Evolutionary conservation across 495 filamentous ascomycete genomes (phyloP).

Genomic region (Pyronema omphalodes): DNA sequence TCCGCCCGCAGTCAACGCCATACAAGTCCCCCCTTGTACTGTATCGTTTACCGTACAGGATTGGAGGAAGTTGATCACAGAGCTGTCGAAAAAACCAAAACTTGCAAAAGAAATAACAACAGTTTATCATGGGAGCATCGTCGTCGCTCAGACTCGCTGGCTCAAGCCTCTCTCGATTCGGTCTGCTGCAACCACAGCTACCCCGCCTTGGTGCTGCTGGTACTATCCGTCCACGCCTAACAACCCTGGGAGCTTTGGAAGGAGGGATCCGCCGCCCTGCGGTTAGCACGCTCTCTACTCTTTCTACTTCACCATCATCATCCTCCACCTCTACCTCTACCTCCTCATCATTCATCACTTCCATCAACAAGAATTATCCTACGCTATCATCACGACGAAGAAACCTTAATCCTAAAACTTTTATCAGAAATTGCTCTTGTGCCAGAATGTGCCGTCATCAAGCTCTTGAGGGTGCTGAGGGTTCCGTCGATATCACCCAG

Average conservation of each 20-base stretch:
- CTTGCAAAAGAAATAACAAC: too few relatives aligned
- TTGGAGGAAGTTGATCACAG: too few relatives aligned
- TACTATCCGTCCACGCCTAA: not conserved
- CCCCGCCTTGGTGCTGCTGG: not conserved
- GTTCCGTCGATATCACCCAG: slow-evolving; percentile 20
- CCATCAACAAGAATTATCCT: not conserved
- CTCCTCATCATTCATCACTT: not conserved
- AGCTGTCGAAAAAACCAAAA: too few relatives aligned
- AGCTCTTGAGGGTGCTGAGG: slow-evolving; percentile 13
- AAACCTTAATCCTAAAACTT: slow-evolving; percentile 9
- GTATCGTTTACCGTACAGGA: too few relatives aligned
- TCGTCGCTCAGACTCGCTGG: too few relatives aligned
- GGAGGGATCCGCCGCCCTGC: not conserved
- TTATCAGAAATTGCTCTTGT: slow-evolving; percentile 21
- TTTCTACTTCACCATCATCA: not conserved
- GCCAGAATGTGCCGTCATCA: slow-evolving; percentile 21
- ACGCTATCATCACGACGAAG: slow-evolving; percentile 1
- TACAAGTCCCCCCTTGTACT: too few relatives aligned
- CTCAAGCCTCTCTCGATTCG: too few relatives aligned
- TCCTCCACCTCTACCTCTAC: not conserved
- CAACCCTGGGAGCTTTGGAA: not conserved
- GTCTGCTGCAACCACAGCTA: not conserved
- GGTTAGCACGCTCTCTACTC: not conserved
- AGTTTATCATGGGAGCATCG: too few relatives aligned
- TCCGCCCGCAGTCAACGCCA: too few relatives aligned